Conservation (phyloP, 2,329 filamentous ascomycete species). For the Hypoxylon sp. region DNA sequence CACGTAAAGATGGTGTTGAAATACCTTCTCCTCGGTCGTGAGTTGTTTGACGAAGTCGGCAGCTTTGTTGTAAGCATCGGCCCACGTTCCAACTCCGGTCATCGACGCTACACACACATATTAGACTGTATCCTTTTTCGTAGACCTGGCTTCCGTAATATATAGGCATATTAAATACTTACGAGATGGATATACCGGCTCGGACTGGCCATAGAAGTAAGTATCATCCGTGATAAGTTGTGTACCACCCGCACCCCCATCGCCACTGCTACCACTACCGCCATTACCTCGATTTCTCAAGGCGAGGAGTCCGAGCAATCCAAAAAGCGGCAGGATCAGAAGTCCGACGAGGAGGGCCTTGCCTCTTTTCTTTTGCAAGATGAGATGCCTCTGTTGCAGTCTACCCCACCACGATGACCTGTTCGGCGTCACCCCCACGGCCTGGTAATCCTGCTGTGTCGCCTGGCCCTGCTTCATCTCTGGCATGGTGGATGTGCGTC, state of each 20-base stretch:
- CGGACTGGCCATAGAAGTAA: constrained; percentile 63
- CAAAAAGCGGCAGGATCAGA: constrained; percentile 49
- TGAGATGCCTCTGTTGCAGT: constrained; percentile 45
- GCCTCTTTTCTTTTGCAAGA: constrained; percentile 47
- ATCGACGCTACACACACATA: constrained; percentile 56
- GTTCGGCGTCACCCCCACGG: constrained; percentile 19
- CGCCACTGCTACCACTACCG: constrained; percentile 10
- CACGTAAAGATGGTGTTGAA: constrained; percentile 10
- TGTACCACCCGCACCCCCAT: constrained; percentile 15
- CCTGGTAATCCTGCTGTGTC: constrained; percentile 16
- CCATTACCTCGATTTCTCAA: constrained; percentile 43
- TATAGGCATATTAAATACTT: constrained; percentile 43
- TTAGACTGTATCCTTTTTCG: constrained; percentile 10
- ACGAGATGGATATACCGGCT: constrained; percentile 65
- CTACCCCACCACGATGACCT: constrained; percentile 36
- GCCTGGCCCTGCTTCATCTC: constrained; percentile 28
- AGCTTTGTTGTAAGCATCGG: constrained; percentile 74
- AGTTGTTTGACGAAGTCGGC: constrained; percentile 75
- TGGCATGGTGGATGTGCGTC: constrained; percentile 26
- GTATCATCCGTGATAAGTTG: constrained; percentile 55
- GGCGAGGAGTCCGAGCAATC: constrained; percentile 49
- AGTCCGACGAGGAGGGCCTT: constrained; percentile 44
- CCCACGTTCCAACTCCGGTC: constrained; percentile 74
- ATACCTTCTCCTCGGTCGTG: constrained; percentile 79
- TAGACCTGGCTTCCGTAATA: neutral